Base-by-base conservation (phyloP, 352 stramenopile genomes). In the Phytophthora palmivora region DNA sequence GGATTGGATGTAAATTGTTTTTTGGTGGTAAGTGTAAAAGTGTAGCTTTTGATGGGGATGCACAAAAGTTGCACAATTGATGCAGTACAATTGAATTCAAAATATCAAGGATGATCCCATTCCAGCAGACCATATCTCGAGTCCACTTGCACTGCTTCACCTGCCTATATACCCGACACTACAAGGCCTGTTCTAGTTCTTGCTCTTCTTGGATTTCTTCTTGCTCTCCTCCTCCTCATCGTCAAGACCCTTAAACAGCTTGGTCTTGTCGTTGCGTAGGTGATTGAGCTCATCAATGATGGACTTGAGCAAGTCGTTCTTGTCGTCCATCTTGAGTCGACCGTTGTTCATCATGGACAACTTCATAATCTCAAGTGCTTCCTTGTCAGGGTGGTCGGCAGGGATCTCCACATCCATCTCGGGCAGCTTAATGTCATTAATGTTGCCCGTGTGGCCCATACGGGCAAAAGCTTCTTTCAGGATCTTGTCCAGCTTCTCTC, bases 291-390 rank as follows among this genome's bases (percentile, higher is more conserved):
- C 87, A 61, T 96, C 86, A 15, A 96, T 76, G 16, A 96, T 70
- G 30, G 79, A 84, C 55, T 72, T 78, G 44, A 96, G 71, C 75
- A 96, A 84, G 63, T 96, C 78, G 63, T 96, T 85, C 82, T 96
- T 96, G 79, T 94, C 87, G 61, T 91, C 87, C 84, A 96, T 92
- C 45, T 75, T 80, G 54, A 96, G 87, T 56, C 84, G 87, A 39
- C 87, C 87, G 64, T 96, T 96, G 77, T 96, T 96, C 57, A 93
- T 74, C 62, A 96, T 78, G 52, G 87, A 91, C 34, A 93, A 75
- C 79, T 94, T 94, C 87, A 96, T 96, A 70, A 94, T 89, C 72
- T 92, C 84, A 7, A 96, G 74, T 19, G 85, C 85, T 19, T 94
- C 82, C 68, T 78, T 80, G 70, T 96, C 87, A 30, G 82, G 79